Evolutionary conservation across 2,329 filamentous ascomycete species (phyloP), one percentile per base, ranked within the genome.

Genomic region (Fusarium proliferatum): DNA sequence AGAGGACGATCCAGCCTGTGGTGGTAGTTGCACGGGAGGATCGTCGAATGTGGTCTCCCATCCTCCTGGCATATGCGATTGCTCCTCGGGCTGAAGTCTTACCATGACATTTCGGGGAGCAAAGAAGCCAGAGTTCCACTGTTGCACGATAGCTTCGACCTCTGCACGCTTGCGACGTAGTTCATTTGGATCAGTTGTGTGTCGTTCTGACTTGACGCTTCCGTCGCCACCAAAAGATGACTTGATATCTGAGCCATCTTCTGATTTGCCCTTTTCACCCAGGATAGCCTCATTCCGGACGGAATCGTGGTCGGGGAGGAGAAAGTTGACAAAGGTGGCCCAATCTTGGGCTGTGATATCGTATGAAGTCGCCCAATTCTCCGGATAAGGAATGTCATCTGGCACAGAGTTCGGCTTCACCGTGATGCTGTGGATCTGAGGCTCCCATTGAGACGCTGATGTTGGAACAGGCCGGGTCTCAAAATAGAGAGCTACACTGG

Each of bases 91-190:
- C 26, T 78, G 68, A 8, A 86, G 74, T 2, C 76, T 79, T 45
- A 90, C 82, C 5, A 74, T 79, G 15, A 90, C 79, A 19, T 85
- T 85, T 16, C 88, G 81, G 5, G 86, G 87, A 2, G 74, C 79
- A 65, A 90, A 91, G 79, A 90, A 90, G 8, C 85, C 84, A 6
- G 84, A 82, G 71, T 91, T 90, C 88, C 89, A 91, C 73, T 89
- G 86, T 51, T 81, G 77, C 3, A 88, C 81, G 0, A 85, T 86
- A 3, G 80, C 79, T 23, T 86, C 82, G 10, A 83, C 72, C 30
- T 82, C 79, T 53, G 79, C 77, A 3, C 71, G 71, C 41, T 76
- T 75, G 17, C 76, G 74, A 26, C 75, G 72, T 9, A 73, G 63
- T 36, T 80, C 78, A 6, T 68, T 74, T 6, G 78, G 72, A 6